phyloP scores from a whole-genome alignment of 2,329 filamentous ascomycete genomes.

The Chrysoporthe cubensis region DNA sequence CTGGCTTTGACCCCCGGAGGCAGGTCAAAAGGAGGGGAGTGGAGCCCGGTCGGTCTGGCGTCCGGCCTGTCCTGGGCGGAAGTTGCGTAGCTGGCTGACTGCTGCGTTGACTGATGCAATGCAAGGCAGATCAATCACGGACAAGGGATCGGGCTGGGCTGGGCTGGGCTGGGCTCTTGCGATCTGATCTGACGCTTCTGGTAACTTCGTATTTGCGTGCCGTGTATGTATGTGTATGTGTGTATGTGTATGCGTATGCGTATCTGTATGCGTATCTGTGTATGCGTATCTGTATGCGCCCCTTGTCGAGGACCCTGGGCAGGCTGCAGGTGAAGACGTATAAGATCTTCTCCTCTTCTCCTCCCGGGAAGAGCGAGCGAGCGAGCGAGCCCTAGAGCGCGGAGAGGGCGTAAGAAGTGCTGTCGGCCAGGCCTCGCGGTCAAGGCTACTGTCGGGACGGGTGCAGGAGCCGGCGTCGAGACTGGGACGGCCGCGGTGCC shows the following conservation, averaged over 20 bases:
- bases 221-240: background rate
- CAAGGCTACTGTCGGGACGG: background rate
- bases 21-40: conserved; percentile 10
- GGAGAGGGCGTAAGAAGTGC: too few relatives aligned
- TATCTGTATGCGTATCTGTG: conserved; percentile 1
- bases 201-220: background rate
- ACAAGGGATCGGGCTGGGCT: conserved; percentile 18
- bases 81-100: conserved; percentile 19
- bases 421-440: too few relatives aligned
- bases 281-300: background rate
- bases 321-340: conserved; percentile 15
- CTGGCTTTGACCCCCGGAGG: conserved; percentile 15
- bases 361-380: background rate
- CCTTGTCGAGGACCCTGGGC: background rate
- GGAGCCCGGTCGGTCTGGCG: conserved; percentile 13
- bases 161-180: background rate
- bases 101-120: conserved; percentile 17
- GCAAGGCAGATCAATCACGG: conserved; percentile 27
- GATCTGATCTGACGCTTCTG: conserved; percentile 1
- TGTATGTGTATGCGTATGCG: background rate
- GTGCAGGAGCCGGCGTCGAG: conserved; percentile 20
- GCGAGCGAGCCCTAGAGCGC: background rate
- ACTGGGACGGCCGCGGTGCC: conserved; percentile 10
- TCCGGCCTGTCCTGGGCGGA: conserved; percentile 8
- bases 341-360: conserved; percentile 15